Evolutionary conservation across 176 grass and related monocot genomes (phyloP).

Genomic region (Aegilops sharonensis): DNA sequence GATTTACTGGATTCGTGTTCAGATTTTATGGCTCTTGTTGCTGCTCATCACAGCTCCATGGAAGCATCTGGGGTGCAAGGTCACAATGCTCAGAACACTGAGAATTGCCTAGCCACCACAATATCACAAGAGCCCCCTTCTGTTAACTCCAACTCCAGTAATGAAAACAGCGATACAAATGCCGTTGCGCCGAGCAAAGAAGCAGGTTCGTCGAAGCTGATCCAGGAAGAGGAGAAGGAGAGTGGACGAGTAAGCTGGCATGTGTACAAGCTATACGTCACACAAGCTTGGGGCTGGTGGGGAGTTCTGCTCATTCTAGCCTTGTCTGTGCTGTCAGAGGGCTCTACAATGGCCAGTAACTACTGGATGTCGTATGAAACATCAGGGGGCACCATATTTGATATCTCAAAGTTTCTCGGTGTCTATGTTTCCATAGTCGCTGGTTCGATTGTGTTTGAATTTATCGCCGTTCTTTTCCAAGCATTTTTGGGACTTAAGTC

Average conservation of each 20-base stretch:
- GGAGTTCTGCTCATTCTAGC: slow-evolving; percentile 38
- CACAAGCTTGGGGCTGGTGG: slow-evolving; percentile 90
- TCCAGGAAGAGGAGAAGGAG: slow-evolving; percentile 80
- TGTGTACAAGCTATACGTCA: slow-evolving; percentile 76
- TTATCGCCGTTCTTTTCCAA: slow-evolving; percentile 49
- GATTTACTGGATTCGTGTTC: slow-evolving; percentile 52
- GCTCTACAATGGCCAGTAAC: slow-evolving; percentile 70
- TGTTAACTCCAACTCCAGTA: slow-evolving; percentile 14
- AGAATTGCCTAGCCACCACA: not conserved
- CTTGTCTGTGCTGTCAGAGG: slow-evolving; percentile 48
- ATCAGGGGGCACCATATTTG: slow-evolving; percentile 48
- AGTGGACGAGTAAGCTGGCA: slow-evolving; percentile 69
- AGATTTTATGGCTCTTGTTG: slow-evolving; percentile 70
- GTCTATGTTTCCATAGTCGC: slow-evolving; percentile 63
- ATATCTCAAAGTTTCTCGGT: slow-evolving; percentile 61
- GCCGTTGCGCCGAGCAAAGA: slow-evolving; percentile 31
- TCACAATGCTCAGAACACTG: slow-evolving; percentile 23
- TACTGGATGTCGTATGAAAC: slow-evolving; percentile 94
- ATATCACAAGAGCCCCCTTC: not conserved
- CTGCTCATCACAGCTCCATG: slow-evolving; percentile 91
- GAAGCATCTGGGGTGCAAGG: slow-evolving; percentile 53
- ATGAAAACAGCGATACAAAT: not conserved
- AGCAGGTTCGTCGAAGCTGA: slow-evolving; percentile 57
- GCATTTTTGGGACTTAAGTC: slow-evolving; percentile 69
- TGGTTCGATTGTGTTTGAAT: slow-evolving; percentile 45